Percentiles rank a stretch among this genome's conserved stretches.
phyloP scores from a whole-genome alignment of 1,139 yeast species.

The Candida labiduridarum region DNA sequence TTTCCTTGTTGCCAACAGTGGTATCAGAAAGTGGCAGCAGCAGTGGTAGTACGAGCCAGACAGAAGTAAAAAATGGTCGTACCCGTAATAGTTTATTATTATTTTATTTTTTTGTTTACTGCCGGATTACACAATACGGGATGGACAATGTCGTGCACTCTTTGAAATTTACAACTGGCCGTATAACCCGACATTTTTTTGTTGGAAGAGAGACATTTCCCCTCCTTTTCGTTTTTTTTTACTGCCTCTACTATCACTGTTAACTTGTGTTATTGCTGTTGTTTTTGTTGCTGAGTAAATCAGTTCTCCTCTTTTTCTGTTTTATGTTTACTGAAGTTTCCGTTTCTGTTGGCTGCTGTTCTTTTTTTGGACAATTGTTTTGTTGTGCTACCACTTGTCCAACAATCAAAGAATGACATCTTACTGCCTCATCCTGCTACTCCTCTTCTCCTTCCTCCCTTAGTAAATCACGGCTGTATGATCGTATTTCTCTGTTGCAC shows the following conservation, averaged over 20 bases:
- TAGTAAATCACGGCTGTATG: not conserved
- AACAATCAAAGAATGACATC: not conserved
- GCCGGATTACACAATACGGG: not conserved
- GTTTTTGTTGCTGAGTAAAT: too few relatives aligned
- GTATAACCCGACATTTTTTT: not conserved
- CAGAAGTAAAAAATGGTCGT: not conserved
- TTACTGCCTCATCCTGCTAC: not conserved
- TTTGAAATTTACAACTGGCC: not conserved
- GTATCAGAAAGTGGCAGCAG: too few relatives aligned
- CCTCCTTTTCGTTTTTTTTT: not conserved
- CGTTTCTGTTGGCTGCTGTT: not conserved
- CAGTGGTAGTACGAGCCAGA: too few relatives aligned
- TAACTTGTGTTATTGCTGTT: too few relatives aligned
- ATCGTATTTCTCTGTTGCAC: too few relatives aligned
- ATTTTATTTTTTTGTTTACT: not conserved
- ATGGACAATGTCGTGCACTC: not conserved
- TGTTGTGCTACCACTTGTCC: constrained; percentile 1
- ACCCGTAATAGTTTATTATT: not conserved
- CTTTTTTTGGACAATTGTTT: not conserved
- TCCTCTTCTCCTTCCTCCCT: not conserved
- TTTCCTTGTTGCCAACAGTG: not conserved
- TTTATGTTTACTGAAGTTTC: not conserved
- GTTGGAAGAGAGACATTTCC: not conserved
- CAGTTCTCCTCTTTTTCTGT: not conserved
- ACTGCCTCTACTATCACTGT: too few relatives aligned